Percentiles rank a stretch among this genome's conserved stretches.
These are phyloP conservation scores for Spathaspora sp. DNA, from an alignment of 805 yeast genomes.

Conservation along the genomic window DNA sequence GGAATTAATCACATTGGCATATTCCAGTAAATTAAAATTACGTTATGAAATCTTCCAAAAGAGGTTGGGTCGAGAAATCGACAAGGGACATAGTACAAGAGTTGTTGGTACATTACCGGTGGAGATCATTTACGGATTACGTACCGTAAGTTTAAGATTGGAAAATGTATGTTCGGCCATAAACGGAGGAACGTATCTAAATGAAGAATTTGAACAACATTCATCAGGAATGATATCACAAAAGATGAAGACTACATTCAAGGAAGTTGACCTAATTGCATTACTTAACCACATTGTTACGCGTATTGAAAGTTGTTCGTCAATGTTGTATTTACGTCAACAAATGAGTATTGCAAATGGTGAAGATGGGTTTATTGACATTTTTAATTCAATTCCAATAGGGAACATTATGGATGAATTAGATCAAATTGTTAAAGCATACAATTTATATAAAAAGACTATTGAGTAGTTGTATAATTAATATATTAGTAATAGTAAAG, in stretches of 20 bases:
- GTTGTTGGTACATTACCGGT: conserved; percentile 37
- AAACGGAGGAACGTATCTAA: conserved; percentile 36
- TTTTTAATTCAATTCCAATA: conserved; percentile 15
- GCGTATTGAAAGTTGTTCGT: conserved; percentile 60
- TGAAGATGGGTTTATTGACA: conserved; percentile 18
- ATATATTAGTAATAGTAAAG: neutral
- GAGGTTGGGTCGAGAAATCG: conserved; percentile 16
- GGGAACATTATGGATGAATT: conserved; percentile 24
- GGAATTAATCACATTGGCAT: conserved; percentile 75
- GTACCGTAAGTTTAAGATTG: conserved; percentile 52
- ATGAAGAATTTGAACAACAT: conserved; percentile 22
- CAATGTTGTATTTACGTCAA: conserved; percentile 31
- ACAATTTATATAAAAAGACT: neutral
- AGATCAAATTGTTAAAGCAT: conserved; percentile 3
- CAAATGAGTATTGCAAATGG: conserved; percentile 21
- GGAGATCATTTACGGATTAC: conserved; percentile 47
- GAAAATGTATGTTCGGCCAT: conserved; percentile 55
- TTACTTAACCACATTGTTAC: conserved; percentile 65
- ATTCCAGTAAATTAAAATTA: conserved; percentile 61
- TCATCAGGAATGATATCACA: conserved; percentile 22
- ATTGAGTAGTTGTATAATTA: neutral
- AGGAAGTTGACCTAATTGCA: conserved; percentile 44
- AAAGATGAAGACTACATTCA: conserved; percentile 13
- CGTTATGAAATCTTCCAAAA: conserved; percentile 49
- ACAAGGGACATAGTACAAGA: conserved; percentile 28